Conservation (phyloP, 345 rosid species). For the Camelina sativa region DNA sequence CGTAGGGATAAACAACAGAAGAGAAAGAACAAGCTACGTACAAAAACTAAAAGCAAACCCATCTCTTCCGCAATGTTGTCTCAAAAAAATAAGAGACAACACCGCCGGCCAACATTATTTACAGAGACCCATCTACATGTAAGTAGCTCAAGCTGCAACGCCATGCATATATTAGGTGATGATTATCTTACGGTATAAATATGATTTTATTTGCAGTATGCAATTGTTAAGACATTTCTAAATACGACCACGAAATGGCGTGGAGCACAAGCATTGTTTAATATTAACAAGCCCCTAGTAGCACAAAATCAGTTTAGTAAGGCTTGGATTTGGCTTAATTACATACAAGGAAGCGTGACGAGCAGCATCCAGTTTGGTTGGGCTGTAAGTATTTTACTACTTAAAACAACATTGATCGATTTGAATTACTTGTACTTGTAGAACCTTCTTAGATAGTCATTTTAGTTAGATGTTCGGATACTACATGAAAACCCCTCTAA, state of each 20-base stretch:
- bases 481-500: too few species aligned
- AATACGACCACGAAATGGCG: slow-evolving; percentile 37
- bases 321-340: slow-evolving; percentile 40
- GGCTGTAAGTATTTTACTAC: slow-evolving; percentile 34
- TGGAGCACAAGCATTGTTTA: slow-evolving; percentile 42
- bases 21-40: not conserved
- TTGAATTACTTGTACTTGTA: not conserved
- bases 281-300: slow-evolving; percentile 23
- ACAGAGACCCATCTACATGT: slow-evolving; percentile 29
- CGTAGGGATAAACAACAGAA: not conserved
- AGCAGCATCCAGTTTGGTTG: slow-evolving; percentile 40
- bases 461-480: too few species aligned
- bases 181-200: not conserved
- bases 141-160: slow-evolving; percentile 16
- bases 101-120: not conserved
- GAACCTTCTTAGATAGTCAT: too few species aligned
- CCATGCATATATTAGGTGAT: not conserved
- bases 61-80: not conserved
- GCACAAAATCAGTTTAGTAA: slow-evolving; percentile 30
- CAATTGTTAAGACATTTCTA: slow-evolving; percentile 31
- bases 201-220: slow-evolving; percentile 31
- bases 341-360: slow-evolving; percentile 13
- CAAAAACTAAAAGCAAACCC: not conserved
- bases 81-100: not conserved
- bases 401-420: not conserved